Percentiles rank a stretch among this genome's conserved stretches.
These are phyloP conservation scores for Paramecium pentaurelia DNA, from an alignment of 73 alveolate genomes.

Conservation along the genomic window DNA sequence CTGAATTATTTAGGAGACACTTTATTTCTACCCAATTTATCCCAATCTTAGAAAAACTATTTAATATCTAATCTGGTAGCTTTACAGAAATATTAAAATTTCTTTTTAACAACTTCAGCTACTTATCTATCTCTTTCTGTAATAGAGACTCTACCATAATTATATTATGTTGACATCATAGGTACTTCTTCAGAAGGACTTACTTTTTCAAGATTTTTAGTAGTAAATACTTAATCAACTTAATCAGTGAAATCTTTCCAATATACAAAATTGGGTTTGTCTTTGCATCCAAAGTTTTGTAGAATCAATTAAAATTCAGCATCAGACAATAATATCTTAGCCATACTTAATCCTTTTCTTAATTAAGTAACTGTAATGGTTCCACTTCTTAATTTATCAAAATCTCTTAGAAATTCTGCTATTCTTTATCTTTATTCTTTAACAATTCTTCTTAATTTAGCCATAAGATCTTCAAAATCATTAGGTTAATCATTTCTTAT, in stretches of 20 bases:
- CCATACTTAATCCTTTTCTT: slow-evolving; percentile 92
- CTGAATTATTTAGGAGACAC: slow-evolving; percentile 86
- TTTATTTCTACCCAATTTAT: slow-evolving; percentile 79
- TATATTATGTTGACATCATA: slow-evolving; percentile 70
- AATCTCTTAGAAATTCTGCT: slow-evolving; percentile 92
- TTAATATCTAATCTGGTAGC: slow-evolving; percentile 86
- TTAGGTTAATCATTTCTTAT: slow-evolving; percentile 77
- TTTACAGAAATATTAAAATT: slow-evolving; percentile 68
- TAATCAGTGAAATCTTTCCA: slow-evolving; percentile 91
- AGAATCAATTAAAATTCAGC: slow-evolving; percentile 81
- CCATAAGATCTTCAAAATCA: slow-evolving; percentile 87
- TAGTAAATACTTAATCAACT: slow-evolving; percentile 87
- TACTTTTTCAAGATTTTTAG: slow-evolving; percentile 82
- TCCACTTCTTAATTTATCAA: slow-evolving; percentile 92
- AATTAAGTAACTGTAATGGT: slow-evolving; percentile 82
- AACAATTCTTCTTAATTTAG: slow-evolving; percentile 78
- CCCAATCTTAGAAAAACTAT: slow-evolving; percentile 88
- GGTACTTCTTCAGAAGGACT: slow-evolving; percentile 72
- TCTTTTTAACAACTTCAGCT: slow-evolving; percentile 67
- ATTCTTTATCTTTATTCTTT: slow-evolving; percentile 82
- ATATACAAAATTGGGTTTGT: slow-evolving; percentile 70
- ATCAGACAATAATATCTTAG: slow-evolving; percentile 81
- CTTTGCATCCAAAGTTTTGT: slow-evolving; percentile 68
- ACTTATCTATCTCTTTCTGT: slow-evolving; percentile 68
- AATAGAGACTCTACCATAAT: slow-evolving; percentile 79